phyloP scores from a whole-genome alignment of 176 grass and related monocot species.

The Bonia amplexicaulis region DNA sequence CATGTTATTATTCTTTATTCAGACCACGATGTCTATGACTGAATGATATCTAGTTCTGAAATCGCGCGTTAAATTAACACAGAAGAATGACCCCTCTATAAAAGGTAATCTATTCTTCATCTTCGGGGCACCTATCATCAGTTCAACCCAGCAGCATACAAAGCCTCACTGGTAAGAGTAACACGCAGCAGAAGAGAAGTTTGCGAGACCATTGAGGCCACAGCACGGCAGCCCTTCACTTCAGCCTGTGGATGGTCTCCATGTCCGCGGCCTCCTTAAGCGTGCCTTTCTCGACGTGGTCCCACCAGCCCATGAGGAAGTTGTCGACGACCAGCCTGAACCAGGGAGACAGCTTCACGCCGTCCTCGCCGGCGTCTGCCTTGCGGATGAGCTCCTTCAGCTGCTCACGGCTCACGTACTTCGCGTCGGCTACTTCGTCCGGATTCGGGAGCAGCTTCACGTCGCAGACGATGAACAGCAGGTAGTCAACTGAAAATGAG shows the following conservation, averaged over 20 bases:
- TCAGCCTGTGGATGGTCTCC: slow-evolving; percentile 92
- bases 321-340: slow-evolving; percentile 84
- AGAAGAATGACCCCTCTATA: background rate
- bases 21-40: background rate
- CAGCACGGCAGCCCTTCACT: slow-evolving; percentile 7
- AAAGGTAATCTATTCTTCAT: background rate
- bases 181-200: background rate
- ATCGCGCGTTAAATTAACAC: background rate
- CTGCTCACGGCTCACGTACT: slow-evolving; percentile 69
- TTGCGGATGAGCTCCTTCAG: slow-evolving; percentile 72
- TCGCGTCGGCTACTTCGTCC: slow-evolving; percentile 74
- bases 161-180: background rate
- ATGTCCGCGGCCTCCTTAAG: slow-evolving; percentile 64
- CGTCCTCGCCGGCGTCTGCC: slow-evolving; percentile 67
- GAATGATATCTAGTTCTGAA: background rate
- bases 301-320: slow-evolving; percentile 95
- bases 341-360: slow-evolving; percentile 86
- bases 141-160: background rate
- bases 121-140: background rate
- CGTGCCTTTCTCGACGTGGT: slow-evolving; percentile 68
- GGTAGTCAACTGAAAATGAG: slow-evolving; percentile 62
- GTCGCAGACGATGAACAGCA: slow-evolving; percentile 74
- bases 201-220: background rate
- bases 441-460: slow-evolving; percentile 77
- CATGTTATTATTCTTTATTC: background rate